Evolutionary conservation across 257 asterid genomes (phyloP), one percentile per base, ranked within the genome.

Genomic region (Nicotiana undulata): DNA sequence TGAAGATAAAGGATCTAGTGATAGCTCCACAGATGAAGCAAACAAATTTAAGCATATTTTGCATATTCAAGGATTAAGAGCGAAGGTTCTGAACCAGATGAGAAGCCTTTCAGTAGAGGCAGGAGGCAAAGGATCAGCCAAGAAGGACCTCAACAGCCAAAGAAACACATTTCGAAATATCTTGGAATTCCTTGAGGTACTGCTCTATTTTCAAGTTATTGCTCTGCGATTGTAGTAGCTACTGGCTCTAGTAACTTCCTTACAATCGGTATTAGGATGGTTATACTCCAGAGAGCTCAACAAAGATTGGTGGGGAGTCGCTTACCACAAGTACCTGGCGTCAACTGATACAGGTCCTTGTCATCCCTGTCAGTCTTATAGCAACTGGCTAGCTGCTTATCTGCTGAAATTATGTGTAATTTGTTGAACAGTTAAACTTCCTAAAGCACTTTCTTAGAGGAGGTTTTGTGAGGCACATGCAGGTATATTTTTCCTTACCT

Each of bases 391-490:
- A 58, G 3, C 1, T 12, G 37, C 75, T 46, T 56, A n/a, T 16
- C 51, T 67, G 31, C 76, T 68, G 18, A 37, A 68, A 37, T 10
- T 68, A 17, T 81, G 56, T 5, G n/a, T 81, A 63, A 77, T 59
- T 29, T 44, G 32, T 74, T 40, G 75, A 70, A 79, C 87, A 95
- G 99, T 82, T 96, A 80, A 92, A 91, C 86, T 96, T 94, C 85
- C 75, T 96, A 85, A 96, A 90, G 84, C 99, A 82, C 83, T 96
- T 96, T 79, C 98, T 96, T 68, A 97, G 99, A 64, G 98, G 98
- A 80, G 98, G 98, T 81, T 96, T 94, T 82, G 96, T 90, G 83
- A 96, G 90, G 92, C 99, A 96, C 85, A 91, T 92, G 98, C 97
- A 89, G 99, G 99, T 96, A 5, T 22, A 46, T 60, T 61, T 61